Conservation (phyloP, 129 eudicot genomes). For the Artemisia argyi region DNA sequence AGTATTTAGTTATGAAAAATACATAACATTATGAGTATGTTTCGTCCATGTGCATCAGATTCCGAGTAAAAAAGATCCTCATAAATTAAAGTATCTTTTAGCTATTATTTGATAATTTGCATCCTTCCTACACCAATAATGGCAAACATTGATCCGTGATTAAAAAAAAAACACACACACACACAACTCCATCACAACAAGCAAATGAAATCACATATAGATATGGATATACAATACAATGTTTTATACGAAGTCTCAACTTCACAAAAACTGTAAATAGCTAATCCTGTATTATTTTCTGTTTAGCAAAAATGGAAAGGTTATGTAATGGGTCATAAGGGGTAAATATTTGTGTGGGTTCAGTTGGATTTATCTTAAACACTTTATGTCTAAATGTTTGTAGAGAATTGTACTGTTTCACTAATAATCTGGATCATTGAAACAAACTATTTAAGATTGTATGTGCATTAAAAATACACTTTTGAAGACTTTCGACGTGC, state of each 20-base stretch:
- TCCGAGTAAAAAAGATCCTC: background rate
- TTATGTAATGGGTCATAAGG: background rate
- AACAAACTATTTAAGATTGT: background rate
- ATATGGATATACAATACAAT: too few species aligned
- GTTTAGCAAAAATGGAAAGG: background rate
- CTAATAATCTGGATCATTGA: background rate
- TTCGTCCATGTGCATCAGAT: too few species aligned
- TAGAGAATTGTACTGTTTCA: background rate
- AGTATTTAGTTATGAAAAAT: too few species aligned
- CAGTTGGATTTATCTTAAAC: background rate
- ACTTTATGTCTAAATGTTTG: background rate
- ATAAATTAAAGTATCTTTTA: too few species aligned
- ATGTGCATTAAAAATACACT: background rate
- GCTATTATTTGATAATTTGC: too few species aligned
- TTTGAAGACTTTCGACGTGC: background rate
- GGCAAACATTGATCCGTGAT: too few species aligned
- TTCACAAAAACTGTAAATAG: slow-evolving; percentile 52
- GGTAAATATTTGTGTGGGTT: background rate
- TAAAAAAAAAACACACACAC: too few species aligned
- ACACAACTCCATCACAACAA: too few species aligned
- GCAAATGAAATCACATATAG: too few species aligned
- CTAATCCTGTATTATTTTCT: slow-evolving; percentile 6
- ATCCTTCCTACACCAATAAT: too few species aligned
- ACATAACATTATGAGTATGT: too few species aligned
- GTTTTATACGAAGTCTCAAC: background rate